Evolutionary conservation across 352 stramenopile genomes (phyloP), one percentile per base, ranked within the genome.

Genomic region (Phytopythium boreale): DNA sequence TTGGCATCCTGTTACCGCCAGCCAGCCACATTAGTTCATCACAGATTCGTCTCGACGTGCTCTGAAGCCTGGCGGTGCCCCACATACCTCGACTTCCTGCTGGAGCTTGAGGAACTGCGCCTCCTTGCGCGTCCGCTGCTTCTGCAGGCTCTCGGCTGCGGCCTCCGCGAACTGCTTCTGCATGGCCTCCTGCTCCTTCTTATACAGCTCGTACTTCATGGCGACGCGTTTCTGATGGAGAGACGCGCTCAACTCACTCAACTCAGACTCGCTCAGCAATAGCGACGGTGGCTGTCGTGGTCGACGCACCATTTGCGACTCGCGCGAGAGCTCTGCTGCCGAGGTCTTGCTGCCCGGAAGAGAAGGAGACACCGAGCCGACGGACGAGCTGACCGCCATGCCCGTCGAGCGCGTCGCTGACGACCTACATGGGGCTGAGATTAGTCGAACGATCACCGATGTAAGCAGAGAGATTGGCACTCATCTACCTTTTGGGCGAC

Each of bases 121-220:
- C 55, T 93, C 84, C 49, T 83, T 83, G 61, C 78, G 86, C 29
- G 74, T 82, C 37, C 77, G 79, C 41, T 90, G 77, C 51, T 86
- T 83, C 53, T 85, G 67, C 0, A 92, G 61, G 39, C 81, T 87
- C 49, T 92, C 84, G 0, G 81, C 77, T 53, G 90, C 88, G n/a
- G 69, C 74, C 31, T 87, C 78, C 0, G 75, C 62, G 11, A 92
- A 62, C 41, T 92, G 87, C 47, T 83, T 81, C 52, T 82, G 70
- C 59, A 85, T 70, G 12, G 68, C 75, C 37, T 90, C 80, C 59
- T 89, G 81, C 59, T 92, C 84, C 49, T 83, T 84, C 61, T 77
- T 67, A 64, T 92, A 88, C 31, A 90, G 59, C 60, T 90, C 84
- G 60, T 92, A 78, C 60, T 92, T 92, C 76, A 90, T 86, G 2